Conservation (phyloP, 2,329 filamentous ascomycete genomes). For the Rhinocladiella mackenziei region DNA sequence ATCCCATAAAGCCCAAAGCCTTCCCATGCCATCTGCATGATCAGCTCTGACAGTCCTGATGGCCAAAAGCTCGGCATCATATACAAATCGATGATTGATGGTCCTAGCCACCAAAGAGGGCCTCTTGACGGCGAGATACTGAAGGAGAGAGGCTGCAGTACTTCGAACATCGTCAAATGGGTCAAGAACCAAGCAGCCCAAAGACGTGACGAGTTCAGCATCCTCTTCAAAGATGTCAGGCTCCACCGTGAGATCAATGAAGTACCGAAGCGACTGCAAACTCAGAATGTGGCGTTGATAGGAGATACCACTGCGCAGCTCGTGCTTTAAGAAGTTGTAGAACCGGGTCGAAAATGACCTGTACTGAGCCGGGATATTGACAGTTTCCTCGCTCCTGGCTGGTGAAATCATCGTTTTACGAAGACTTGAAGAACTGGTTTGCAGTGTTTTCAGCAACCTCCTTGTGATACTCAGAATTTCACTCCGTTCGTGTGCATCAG, state of each 20-base stretch:
- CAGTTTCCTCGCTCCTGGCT: neutral
- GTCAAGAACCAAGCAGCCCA: conserved; percentile 78
- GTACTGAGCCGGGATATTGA: conserved; percentile 12
- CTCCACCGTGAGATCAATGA: conserved; percentile 12
- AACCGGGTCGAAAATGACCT: conserved; percentile 11
- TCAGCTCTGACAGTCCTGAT: conserved; percentile 76
- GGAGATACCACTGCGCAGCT: conserved; percentile 75
- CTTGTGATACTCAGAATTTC: conserved; percentile 72
- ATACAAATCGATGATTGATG: conserved; percentile 47
- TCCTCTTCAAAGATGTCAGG: conserved; percentile 23
- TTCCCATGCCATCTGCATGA: conserved; percentile 83
- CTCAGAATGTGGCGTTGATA: conserved; percentile 87
- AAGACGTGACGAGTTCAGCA: conserved; percentile 46
- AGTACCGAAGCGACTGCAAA: conserved; percentile 66
- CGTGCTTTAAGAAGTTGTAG: conserved; percentile 42
- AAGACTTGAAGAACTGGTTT: conserved; percentile 6
- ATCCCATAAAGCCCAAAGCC: conserved; percentile 14
- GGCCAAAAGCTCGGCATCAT: conserved; percentile 52
- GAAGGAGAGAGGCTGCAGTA: conserved; percentile 46
- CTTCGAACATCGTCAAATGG: conserved; percentile 88
- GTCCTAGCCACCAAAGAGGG: conserved; percentile 4
- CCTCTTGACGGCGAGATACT: conserved; percentile 4
- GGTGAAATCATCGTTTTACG: conserved; percentile 3
- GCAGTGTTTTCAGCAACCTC: conserved; percentile 49
- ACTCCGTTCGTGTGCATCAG: conserved; percentile 79